Conservation (phyloP, 345 rosid genomes). For the Syzygium aromaticum region DNA sequence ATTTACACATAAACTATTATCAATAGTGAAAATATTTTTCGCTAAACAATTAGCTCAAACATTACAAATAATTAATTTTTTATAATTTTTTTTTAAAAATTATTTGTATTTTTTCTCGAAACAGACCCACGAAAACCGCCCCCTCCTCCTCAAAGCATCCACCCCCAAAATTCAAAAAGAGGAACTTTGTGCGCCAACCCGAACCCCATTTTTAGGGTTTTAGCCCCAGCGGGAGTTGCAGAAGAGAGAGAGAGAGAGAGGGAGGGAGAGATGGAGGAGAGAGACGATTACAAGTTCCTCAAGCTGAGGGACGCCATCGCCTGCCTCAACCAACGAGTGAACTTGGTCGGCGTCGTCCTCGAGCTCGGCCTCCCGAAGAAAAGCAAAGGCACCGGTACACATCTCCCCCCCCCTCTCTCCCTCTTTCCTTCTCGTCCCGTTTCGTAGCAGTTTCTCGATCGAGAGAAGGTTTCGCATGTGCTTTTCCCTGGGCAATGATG, state of each 20-base stretch:
- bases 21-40: too few species aligned
- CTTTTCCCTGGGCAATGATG: slow-evolving; percentile 38
- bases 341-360: slow-evolving; percentile 42
- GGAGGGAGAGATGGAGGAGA: slow-evolving; percentile 19
- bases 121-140: background rate
- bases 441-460: background rate
- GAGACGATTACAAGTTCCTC: slow-evolving; percentile 39
- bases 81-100: too few species aligned
- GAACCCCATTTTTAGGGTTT: background rate
- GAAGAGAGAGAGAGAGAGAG: background rate
- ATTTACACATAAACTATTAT: too few species aligned
- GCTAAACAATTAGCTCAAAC: too few species aligned
- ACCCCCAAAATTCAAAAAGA: background rate
- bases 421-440: background rate
- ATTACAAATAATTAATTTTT: too few species aligned
- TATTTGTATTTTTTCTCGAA: too few species aligned
- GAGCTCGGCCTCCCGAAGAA: slow-evolving; percentile 42
- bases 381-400: slow-evolving; percentile 48
- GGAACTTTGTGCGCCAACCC: background rate
- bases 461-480: background rate
- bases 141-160: background rate
- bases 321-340: slow-evolving; percentile 48
- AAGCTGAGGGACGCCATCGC: slow-evolving; percentile 47
- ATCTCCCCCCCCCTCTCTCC: background rate
- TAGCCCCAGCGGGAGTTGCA: background rate